These are phyloP conservation scores for Hygrophila difformis DNA, from an alignment of 257 asterid genomes.

Conservation along the genomic window DNA sequence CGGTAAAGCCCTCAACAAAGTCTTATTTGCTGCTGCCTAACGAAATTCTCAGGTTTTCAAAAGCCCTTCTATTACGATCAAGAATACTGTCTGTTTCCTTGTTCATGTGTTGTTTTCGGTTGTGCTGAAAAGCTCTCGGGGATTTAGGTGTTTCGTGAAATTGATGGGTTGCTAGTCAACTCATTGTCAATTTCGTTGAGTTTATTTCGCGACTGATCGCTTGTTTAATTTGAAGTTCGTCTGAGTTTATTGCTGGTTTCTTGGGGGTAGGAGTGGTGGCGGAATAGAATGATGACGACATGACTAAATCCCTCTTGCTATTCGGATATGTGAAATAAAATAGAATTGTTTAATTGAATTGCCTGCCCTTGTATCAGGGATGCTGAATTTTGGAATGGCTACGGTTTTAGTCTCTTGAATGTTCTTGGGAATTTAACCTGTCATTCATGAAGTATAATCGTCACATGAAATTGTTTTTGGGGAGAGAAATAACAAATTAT, in stretches of 20 bases:
- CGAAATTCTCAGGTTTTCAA: conserved; percentile 21
- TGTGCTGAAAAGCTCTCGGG: conserved; percentile 5
- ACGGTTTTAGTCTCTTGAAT: background rate
- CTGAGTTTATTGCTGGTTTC: background rate
- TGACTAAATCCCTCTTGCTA: too few relatives aligned
- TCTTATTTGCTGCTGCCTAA: background rate
- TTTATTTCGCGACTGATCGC: background rate
- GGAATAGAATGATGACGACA: too few relatives aligned
- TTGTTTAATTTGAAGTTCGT: background rate
- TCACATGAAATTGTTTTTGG: background rate
- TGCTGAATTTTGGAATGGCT: background rate
- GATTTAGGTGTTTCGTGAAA: conserved; percentile 1
- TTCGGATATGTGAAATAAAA: background rate
- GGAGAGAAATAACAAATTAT: background rate
- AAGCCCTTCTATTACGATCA: conserved; percentile 1
- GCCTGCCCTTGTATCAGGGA: background rate
- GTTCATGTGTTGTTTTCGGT: background rate
- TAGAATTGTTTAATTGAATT: background rate
- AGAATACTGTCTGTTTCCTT: background rate
- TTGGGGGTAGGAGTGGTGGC: background rate
- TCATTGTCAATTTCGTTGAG: conserved; percentile 14
- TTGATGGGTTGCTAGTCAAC: conserved; percentile 16
- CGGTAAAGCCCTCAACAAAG: too few relatives aligned
- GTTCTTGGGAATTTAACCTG: background rate
- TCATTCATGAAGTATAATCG: too few relatives aligned